Conservation (phyloP, 176 grass and related monocot genomes). For the Oryza punctata region DNA sequence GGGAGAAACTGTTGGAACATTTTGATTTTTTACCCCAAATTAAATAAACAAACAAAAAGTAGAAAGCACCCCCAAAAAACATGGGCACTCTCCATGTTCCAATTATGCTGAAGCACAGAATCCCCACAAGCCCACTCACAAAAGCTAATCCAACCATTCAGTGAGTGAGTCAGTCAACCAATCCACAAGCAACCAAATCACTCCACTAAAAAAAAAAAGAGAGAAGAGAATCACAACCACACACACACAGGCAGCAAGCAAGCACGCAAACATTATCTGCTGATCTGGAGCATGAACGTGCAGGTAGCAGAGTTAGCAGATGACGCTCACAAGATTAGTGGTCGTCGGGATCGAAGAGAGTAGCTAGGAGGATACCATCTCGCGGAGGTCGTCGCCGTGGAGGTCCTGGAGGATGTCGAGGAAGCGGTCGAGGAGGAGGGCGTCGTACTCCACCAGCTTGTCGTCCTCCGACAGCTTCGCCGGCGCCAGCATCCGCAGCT, state of each 20-base stretch:
- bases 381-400: conserved; percentile 62
- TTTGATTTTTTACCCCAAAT: neutral
- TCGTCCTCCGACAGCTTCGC: conserved; percentile 66
- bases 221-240: neutral
- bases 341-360: neutral
- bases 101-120: neutral
- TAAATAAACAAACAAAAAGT: neutral
- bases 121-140: neutral
- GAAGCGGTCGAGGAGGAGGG: conserved; percentile 74
- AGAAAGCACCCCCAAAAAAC: neutral
- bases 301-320: no score
- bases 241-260: neutral
- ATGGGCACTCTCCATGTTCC: neutral
- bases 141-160: neutral
- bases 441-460: conserved; percentile 74
- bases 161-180: neutral
- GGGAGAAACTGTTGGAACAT: neutral
- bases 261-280: neutral
- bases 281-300: no score
- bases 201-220: neutral
- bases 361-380: conserved; percentile 37
- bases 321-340: neutral
- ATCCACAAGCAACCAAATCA: neutral
- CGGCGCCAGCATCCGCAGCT: conserved; percentile 60
- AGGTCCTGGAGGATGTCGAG: conserved; percentile 69